These are phyloP conservation scores for Herpotrichia juniperi DNA, from an alignment of 2,329 filamentous ascomycete genomes.

Conservation along the genomic window DNA sequence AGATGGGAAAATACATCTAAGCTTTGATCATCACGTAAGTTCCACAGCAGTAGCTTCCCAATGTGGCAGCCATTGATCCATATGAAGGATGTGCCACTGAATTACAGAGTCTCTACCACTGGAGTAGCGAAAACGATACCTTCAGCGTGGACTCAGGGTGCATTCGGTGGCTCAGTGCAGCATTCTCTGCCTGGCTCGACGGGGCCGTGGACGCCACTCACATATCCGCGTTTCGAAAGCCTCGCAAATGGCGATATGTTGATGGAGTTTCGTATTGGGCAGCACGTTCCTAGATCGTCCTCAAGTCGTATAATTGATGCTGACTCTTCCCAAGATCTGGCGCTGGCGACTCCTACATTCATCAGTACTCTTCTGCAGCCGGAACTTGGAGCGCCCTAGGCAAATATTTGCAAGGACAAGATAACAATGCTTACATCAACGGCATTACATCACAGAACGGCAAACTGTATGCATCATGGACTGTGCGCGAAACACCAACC, in stretches of 20 bases:
- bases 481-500: constrained; percentile 56
- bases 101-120: constrained; percentile 39
- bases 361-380: constrained; percentile 48
- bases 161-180: constrained; percentile 32
- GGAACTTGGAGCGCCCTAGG: constrained; percentile 49
- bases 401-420: constrained; percentile 51
- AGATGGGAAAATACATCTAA: constrained; percentile 60
- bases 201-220: constrained; percentile 48
- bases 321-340: constrained; percentile 42
- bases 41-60: not conserved
- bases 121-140: constrained; percentile 40
- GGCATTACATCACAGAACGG: constrained; percentile 48
- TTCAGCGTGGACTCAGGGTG: constrained; percentile 30
- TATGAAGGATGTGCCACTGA: constrained; percentile 36
- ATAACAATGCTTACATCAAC: constrained; percentile 60
- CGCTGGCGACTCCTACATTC: constrained; percentile 57
- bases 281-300: constrained; percentile 19
- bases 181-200: constrained; percentile 37
- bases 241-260: constrained; percentile 49
- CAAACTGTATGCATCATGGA: constrained; percentile 56
- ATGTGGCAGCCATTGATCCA: not conserved
- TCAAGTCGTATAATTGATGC: too few relatives aligned
- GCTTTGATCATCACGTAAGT: constrained; percentile 56
- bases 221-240: constrained; percentile 57
- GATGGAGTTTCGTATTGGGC: constrained; percentile 58